Conservation (phyloP, 192 early-diverging fungal genomes). For the Backusella sp. region DNA sequence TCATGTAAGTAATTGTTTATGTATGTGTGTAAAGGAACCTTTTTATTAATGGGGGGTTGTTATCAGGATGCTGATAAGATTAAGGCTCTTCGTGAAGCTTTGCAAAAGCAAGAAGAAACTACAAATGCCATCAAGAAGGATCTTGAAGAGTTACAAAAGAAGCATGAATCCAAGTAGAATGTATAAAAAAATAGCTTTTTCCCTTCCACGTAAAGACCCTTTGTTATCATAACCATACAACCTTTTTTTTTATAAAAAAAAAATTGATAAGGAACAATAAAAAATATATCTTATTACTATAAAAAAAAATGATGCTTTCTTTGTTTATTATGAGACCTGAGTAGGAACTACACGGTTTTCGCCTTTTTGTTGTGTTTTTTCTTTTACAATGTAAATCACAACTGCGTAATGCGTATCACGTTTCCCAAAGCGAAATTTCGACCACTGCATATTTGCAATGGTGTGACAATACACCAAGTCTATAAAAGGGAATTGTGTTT, state of each 20-base stretch:
- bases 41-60: neutral
- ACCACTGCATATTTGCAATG: neutral
- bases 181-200: neutral
- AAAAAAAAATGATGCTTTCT: neutral
- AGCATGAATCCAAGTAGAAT: slow-evolving; percentile 13
- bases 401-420: slow-evolving; percentile 2
- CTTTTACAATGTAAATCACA: neutral
- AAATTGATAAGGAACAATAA: neutral
- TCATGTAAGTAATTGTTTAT: slow-evolving; percentile 27
- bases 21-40: neutral
- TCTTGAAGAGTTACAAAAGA: slow-evolving; percentile 27
- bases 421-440: neutral
- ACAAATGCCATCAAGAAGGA: slow-evolving; percentile 27
- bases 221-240: neutral
- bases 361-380: neutral
- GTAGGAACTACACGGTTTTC: neutral
- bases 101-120: slow-evolving; percentile 33
- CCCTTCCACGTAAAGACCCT: neutral
- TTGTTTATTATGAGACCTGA: neutral
- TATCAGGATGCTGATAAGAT: slow-evolving; percentile 38
- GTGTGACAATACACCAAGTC: neutral
- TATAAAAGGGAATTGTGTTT: neutral
- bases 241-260: neutral
- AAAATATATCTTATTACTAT: neutral
- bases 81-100: slow-evolving; percentile 33